Evolutionary conservation across 2,329 filamentous ascomycete genomes (phyloP).

Genomic region (Nemania diffusa): DNA sequence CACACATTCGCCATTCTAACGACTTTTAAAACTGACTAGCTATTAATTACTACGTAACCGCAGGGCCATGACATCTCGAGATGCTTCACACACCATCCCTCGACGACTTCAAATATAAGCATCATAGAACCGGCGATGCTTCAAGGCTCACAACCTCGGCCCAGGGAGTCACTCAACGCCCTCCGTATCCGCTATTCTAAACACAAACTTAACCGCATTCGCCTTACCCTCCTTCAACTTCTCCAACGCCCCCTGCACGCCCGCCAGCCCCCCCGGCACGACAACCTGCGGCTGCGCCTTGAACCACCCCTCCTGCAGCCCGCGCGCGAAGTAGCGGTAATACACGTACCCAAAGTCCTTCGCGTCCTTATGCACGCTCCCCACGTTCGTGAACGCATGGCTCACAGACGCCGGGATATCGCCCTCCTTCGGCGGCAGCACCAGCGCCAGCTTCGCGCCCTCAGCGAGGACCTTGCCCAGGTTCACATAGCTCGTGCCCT

Average conservation of each 20-base stretch:
- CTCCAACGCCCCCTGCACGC: slow-evolving; percentile 51
- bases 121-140: not conserved
- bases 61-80: too few species aligned
- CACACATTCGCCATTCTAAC: not conserved
- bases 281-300: slow-evolving; percentile 53
- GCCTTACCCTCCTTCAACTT: slow-evolving; percentile 52
- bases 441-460: slow-evolving; percentile 53
- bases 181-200: slow-evolving; percentile 47
- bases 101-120: not conserved
- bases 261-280: slow-evolving; percentile 49
- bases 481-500: slow-evolving; percentile 60
- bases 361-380: slow-evolving; percentile 36
- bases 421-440: slow-evolving; percentile 49
- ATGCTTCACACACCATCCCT: not conserved
- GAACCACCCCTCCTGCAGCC: slow-evolving; percentile 53
- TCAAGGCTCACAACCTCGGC: not conserved
- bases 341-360: slow-evolving; percentile 48
- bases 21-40: too few species aligned
- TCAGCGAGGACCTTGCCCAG: slow-evolving; percentile 56
- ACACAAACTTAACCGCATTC: slow-evolving; percentile 59
- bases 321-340: slow-evolving; percentile 52
- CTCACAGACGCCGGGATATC: slow-evolving; percentile 43
- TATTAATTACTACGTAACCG: too few species aligned
- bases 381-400: slow-evolving; percentile 39
- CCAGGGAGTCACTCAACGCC: slow-evolving; percentile 30